Percentiles rank a stretch among this genome's conserved stretches.
Evolutionary conservation across 2,329 filamentous ascomycete genomes (phyloP).

Genomic region (Exophiala alcalophila): DNA sequence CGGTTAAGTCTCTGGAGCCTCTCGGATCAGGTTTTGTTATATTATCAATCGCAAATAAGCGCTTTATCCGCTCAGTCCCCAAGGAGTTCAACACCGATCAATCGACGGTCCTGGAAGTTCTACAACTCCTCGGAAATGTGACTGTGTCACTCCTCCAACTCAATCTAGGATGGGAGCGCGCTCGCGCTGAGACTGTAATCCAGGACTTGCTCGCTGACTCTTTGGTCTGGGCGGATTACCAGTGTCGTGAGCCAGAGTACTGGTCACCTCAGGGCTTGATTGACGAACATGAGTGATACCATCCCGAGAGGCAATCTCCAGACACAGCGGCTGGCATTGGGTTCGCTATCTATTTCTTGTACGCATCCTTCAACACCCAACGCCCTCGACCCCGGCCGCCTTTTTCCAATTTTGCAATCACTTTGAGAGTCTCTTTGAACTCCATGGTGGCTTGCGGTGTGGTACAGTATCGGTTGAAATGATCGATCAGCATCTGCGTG

Average conservation of each 20-base stretch:
- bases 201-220: constrained; percentile 86
- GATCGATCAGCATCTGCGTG: constrained; percentile 82
- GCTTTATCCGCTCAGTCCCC: constrained; percentile 87
- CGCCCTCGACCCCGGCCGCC: constrained; percentile 50
- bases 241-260: constrained; percentile 84
- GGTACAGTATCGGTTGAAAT: constrained; percentile 79
- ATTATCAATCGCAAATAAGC: constrained; percentile 75
- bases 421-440: constrained; percentile 77
- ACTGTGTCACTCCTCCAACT: constrained; percentile 83
- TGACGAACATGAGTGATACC: constrained; percentile 40
- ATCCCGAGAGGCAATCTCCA: background rate
- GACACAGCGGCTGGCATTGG: background rate
- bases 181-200: constrained; percentile 81
- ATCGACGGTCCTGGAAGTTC: constrained; percentile 84
- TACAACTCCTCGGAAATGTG: constrained; percentile 84
- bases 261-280: constrained; percentile 60
- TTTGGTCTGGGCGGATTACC: constrained; percentile 89
- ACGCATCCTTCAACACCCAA: constrained; percentile 61
- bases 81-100: constrained; percentile 96
- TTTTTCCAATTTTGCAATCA: constrained; percentile 68
- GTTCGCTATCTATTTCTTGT: constrained; percentile 30
- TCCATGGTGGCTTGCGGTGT: constrained; percentile 66
- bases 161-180: constrained; percentile 81
- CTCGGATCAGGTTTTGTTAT: constrained; percentile 86
- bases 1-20: constrained; percentile 81